Evolutionary conservation across 116 monocot genomes (phyloP), one percentile per base, ranked within the genome.

Genomic region (Trichopus zeylanicus): DNA sequence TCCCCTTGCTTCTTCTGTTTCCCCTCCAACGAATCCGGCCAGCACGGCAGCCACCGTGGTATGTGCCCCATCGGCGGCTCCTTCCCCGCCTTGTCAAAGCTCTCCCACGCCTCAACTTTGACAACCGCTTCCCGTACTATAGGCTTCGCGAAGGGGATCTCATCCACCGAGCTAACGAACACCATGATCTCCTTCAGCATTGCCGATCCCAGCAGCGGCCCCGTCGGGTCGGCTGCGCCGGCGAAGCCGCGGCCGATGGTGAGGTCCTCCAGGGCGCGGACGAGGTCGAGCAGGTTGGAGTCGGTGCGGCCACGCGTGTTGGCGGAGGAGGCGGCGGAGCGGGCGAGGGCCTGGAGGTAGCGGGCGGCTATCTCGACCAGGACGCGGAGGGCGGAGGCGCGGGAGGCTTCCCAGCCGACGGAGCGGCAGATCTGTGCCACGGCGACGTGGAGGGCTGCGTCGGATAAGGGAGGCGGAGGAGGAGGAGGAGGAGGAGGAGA

Each of bases 41-140:
- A 86, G 60, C 75, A 59, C 56, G 94, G 94, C 70, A 94, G 29
- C 94, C 94, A 94, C 55, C 58, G 55, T 22, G 94, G 89, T 62
- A 94, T 74, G 73, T 86, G 83, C 55, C 52, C 23, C 23, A 60
- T 28, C 29, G 85, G 81, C 61, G 77, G 69, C 10, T 70, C 69
- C 46, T 15, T 48, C 60, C 75, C 66, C 30, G 29, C 39, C 60
- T 65, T 61, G 26, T 61, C 58, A 42, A 85, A 81, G 35, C 73
- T 81, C 46, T 29, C 16, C 8, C 15, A 6, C n/a, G 1, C 0
- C 13, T 5, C 46, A 19, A 9, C 18, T 38, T 7, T n/a, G 13
- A 1, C 37, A 12, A 9, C 18, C 29, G 0, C 9, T 16, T 15
- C 21, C 24, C 20, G 20, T 19, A 29, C 23, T 30, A 85, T 67